phyloP scores from a whole-genome alignment of 352 stramenopile species.

The Phytophthora cryptogea region DNA sequence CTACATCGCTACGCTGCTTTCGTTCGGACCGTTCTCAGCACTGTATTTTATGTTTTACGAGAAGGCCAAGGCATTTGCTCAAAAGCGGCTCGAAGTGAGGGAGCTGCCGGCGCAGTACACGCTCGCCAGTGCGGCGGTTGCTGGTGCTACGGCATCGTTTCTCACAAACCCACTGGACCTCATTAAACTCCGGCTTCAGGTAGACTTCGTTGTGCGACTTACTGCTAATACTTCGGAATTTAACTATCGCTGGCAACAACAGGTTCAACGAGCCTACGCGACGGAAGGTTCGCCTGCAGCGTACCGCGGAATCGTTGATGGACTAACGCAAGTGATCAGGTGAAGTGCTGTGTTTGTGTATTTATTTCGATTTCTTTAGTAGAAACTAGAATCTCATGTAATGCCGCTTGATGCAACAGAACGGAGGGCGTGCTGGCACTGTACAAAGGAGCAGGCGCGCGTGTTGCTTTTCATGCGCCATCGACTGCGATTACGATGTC shows the following conservation, averaged over 20 bases:
- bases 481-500: slow-evolving; percentile 98
- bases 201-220: slow-evolving; percentile 30
- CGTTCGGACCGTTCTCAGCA: slow-evolving; percentile 97
- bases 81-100: slow-evolving; percentile 42
- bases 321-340: slow-evolving; percentile 79
- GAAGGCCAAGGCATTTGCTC: slow-evolving; percentile 62
- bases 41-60: slow-evolving; percentile 99
- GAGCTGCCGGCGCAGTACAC: slow-evolving; percentile 69
- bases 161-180: slow-evolving; percentile 98
- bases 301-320: slow-evolving; percentile 87
- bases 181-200: slow-evolving; percentile 96
- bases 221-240: neutral
- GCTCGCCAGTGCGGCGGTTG: slow-evolving; percentile 70
- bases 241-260: slow-evolving; percentile 8
- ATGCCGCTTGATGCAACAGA: slow-evolving; percentile 29
- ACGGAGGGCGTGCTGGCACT: slow-evolving; percentile 90
- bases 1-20: slow-evolving; percentile 95
- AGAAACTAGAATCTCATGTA: neutral
- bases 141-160: slow-evolving; percentile 92
- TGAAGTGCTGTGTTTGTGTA: slow-evolving; percentile 21
- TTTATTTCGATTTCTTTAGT: slow-evolving; percentile 2
- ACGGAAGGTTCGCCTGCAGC: slow-evolving; percentile 29
- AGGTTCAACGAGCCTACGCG: slow-evolving; percentile 57
- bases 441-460: slow-evolving; percentile 94
- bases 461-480: slow-evolving; percentile 95